Evolutionary conservation across 352 stramenopile species (phyloP).

Genomic region (Aphanomyces cochlioides): DNA sequence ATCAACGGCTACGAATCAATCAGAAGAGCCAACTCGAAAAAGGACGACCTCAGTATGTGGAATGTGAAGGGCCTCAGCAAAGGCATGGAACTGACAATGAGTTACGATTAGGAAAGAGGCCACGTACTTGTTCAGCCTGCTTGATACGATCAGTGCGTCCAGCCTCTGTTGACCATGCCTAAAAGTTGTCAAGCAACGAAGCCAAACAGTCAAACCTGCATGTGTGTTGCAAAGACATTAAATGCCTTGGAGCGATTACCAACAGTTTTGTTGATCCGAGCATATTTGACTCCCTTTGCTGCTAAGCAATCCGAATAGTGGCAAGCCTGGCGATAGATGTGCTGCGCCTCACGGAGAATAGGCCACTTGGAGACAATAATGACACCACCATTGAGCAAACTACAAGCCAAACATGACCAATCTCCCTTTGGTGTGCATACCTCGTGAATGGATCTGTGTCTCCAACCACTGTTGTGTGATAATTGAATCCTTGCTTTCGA

Average conservation of each 20-base stretch:
- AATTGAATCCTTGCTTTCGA: constrained; percentile 47
- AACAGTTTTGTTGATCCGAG: constrained; percentile 61
- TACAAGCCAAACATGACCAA: constrained; percentile 16
- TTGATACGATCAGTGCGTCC: constrained; percentile 54
- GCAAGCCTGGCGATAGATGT: constrained; percentile 70
- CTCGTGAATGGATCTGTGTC: constrained; percentile 78
- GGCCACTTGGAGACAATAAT: constrained; percentile 80
- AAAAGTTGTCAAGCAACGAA: neutral
- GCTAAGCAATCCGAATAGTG: constrained; percentile 81
- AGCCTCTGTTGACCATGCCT: constrained; percentile 74
- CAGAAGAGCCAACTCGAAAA: neutral
- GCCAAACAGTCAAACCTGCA: constrained; percentile 47
- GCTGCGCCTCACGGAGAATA: constrained; percentile 69
- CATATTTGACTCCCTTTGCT: constrained; percentile 82
- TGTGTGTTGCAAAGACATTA: constrained; percentile 83
- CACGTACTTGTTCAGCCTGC: constrained; percentile 62
- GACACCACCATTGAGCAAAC: constrained; percentile 73
- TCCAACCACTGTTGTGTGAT: constrained; percentile 62
- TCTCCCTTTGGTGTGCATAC: constrained; percentile 27
- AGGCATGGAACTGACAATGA: constrained; percentile 46
- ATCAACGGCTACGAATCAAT: constrained; percentile 54
- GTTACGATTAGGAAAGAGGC: neutral
- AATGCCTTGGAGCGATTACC: constrained; percentile 57
- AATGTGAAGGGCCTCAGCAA: constrained; percentile 60
- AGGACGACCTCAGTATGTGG: constrained; percentile 56